Evolutionary conservation across 805 yeast species (phyloP), one percentile per base, ranked within the genome.

Genomic region (Kregervanrija fluxuum): DNA sequence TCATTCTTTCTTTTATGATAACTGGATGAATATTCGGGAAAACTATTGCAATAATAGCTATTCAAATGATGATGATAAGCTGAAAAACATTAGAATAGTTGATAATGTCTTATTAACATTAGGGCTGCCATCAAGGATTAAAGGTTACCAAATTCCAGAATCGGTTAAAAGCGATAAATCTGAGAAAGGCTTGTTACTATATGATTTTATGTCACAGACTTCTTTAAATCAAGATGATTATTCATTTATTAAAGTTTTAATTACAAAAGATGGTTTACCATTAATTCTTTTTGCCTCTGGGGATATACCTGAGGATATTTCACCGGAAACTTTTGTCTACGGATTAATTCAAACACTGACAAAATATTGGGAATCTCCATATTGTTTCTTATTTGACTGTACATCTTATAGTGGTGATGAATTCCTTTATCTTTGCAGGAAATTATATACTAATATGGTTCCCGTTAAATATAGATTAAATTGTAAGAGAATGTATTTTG

Each of bases 151-250:
- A 47, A 74, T 81, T 14, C 78, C 83, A 0, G 68, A 71, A 4
- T 68, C 71, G 13, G 71, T 78, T 32, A 75, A 73, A 46, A 72
- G 72, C 33, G 71, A 71, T 39, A 68, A 65, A 34, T 51, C 65
- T 39, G 76, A 74, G 35, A 69, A 67, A 33, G 74, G 75, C 41
- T 64, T 73, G 1, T 76, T 74, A 45, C 67, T 81, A 22, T 79
- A 77, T 53, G 95, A 87, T 45, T 85, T 85, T 51, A 81, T 88
- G 87, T 74, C 79, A 22, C 80, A 78, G 45, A 74, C 79, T 62
- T 69, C 87, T 0, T 66, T 75, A 38, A 73, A 74, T 47, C 79
- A 80, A 47, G 62, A 73, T 10, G 75, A 73, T 4, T 49, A 58
- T n/a, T 59, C 70, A 5, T 65, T 81, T 33, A 70, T 85, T 10